These are phyloP conservation scores for Rheum nobile DNA, from an alignment of 148 eudicot genomes.

Conservation along the genomic window DNA sequence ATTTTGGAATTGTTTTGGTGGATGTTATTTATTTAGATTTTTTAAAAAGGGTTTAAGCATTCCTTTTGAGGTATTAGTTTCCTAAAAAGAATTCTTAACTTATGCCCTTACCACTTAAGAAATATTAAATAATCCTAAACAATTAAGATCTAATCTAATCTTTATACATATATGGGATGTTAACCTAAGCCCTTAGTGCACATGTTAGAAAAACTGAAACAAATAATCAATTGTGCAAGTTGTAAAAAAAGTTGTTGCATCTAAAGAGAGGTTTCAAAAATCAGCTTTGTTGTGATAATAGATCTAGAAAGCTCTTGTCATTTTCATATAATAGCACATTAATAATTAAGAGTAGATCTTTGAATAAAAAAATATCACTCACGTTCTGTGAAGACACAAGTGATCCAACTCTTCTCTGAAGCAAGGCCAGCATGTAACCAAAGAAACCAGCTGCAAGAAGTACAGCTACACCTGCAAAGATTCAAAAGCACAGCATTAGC, in stretches of 20 bases:
- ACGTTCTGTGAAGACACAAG: constrained; percentile 51
- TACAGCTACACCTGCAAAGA: constrained; percentile 41
- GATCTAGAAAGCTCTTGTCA: background rate
- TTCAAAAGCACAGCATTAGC: background rate
- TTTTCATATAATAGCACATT: background rate
- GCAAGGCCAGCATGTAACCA: constrained; percentile 74
- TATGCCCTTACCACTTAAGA: no score
- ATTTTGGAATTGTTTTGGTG: no score
- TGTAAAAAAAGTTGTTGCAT: background rate
- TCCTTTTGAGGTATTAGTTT: no score
- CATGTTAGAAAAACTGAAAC: no score
- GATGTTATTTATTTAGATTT: no score
- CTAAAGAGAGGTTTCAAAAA: background rate
- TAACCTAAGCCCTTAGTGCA: no score
- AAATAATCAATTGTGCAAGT: background rate
- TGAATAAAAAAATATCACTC: constrained; percentile 14
- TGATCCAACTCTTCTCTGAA: constrained; percentile 60
- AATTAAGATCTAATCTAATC: no score
- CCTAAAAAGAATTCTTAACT: no score
- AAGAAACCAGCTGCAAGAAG: constrained; percentile 71
- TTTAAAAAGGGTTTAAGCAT: no score
- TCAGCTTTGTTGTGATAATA: background rate
- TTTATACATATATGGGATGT: no score
- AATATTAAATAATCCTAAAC: no score
- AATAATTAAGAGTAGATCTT: background rate